Conservation (phyloP, 2,329 filamentous ascomycete species). For the Fusarium acutatum region DNA sequence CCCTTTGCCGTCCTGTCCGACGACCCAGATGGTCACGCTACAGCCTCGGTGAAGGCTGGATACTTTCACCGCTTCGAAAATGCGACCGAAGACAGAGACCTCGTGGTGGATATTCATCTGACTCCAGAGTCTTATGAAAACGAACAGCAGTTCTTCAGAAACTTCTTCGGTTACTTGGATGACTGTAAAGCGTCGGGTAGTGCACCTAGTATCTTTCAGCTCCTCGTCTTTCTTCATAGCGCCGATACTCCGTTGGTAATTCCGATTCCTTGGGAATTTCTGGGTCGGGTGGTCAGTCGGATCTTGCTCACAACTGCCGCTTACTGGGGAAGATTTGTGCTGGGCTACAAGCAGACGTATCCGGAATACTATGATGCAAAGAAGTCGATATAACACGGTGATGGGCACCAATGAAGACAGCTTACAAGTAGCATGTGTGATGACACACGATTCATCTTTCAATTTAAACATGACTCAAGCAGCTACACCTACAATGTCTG, state of each 20-base stretch:
- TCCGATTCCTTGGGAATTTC: background rate
- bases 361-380: background rate
- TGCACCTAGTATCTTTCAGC: background rate
- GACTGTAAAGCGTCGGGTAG: background rate
- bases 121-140: background rate
- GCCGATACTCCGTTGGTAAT: background rate
- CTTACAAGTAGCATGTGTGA: accelerated
- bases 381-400: background rate
- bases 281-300: background rate
- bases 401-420: accelerated
- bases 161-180: slow-evolving; percentile 4
- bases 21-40: background rate
- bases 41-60: background rate
- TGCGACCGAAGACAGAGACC: background rate
- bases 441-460: background rate
- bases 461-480: background rate
- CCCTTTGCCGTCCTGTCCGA: slow-evolving; percentile 1
- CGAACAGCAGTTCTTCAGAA: slow-evolving; percentile 4
- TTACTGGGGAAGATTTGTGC: background rate
- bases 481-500: background rate
- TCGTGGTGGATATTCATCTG: background rate
- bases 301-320: background rate
- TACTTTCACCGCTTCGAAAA: slow-evolving; percentile 10
- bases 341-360: background rate
- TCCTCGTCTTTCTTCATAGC: slow-evolving; percentile 2